phyloP scores from a whole-genome alignment of 768 basidiomycete species.

The Lepiota venenata region DNA sequence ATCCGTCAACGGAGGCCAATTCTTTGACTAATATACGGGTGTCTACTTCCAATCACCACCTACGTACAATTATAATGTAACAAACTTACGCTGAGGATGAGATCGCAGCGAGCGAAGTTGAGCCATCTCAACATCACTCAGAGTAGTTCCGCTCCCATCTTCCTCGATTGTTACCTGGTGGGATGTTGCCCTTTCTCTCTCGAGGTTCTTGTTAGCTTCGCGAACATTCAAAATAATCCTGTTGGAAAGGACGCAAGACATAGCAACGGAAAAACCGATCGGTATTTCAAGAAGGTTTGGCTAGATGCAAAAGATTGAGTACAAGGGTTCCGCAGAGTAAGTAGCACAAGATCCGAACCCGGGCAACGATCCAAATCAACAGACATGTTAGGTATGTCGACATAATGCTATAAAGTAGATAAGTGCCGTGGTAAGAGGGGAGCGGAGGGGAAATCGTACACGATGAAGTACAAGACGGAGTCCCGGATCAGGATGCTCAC shows the following conservation, averaged over 20 bases:
- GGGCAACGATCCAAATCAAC: slow-evolving; percentile 36
- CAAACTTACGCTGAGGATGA: slow-evolving; percentile 3
- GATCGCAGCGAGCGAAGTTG: slow-evolving; percentile 21
- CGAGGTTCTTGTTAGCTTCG: slow-evolving; percentile 28
- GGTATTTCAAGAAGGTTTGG: slow-evolving; percentile 45
- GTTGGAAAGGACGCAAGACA: slow-evolving; percentile 58
- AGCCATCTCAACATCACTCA: slow-evolving; percentile 24
- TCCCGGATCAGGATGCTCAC: slow-evolving; percentile 52
- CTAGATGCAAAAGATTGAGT: slow-evolving; percentile 18
- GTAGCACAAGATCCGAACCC: slow-evolving; percentile 21
- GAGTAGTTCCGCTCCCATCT: slow-evolving; percentile 12
- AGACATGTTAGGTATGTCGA: slow-evolving; percentile 52
- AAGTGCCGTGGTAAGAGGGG: neutral
- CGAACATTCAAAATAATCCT: slow-evolving; percentile 56
- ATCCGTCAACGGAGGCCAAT: slow-evolving; percentile 6
- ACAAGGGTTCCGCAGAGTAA: neutral
- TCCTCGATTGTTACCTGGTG: slow-evolving; percentile 9
- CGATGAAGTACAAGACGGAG: slow-evolving; percentile 52
- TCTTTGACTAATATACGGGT: slow-evolving; percentile 1
- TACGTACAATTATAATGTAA: neutral
- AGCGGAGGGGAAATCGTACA: slow-evolving; percentile 32
- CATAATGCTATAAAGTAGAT: slow-evolving; percentile 40
- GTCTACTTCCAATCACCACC: too few species aligned
- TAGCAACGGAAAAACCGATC: slow-evolving; percentile 53
- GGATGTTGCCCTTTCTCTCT: slow-evolving; percentile 1